Evolutionary conservation across 2,329 filamentous ascomycete species (phyloP).

Genomic region (Paecilomyces formosus): DNA sequence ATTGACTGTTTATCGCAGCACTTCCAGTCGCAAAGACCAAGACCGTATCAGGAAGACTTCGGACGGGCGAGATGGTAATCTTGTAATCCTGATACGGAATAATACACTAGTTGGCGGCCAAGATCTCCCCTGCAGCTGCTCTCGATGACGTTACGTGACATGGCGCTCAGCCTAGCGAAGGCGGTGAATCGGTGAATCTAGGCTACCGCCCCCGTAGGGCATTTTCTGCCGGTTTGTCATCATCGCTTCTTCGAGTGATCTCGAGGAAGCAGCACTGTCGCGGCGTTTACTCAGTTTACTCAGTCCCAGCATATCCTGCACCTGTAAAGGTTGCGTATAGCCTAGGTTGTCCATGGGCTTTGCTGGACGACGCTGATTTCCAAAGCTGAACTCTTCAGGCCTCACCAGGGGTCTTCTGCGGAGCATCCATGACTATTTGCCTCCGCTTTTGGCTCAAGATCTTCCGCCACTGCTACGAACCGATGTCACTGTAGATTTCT

Average conservation of each 20-base stretch:
- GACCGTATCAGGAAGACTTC: not conserved
- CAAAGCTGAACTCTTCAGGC: not conserved
- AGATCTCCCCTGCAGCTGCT: not conserved
- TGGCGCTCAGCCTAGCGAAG: not conserved
- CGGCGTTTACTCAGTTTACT: too few species aligned
- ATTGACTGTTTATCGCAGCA: not conserved
- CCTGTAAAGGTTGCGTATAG: not conserved
- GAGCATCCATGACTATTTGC: not conserved
- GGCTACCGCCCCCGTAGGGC: not conserved
- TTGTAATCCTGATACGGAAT: not conserved
- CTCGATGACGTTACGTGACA: not conserved
- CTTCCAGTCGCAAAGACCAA: not conserved
- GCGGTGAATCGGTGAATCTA: not conserved
- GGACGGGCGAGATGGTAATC: not conserved
- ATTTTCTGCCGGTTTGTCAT: constrained; percentile 1
- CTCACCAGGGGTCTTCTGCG: not conserved
- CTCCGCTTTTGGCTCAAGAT: not conserved
- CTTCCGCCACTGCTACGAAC: not conserved
- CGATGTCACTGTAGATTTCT: not conserved
- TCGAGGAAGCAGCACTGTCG: not conserved
- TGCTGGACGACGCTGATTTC: not conserved
- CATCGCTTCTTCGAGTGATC: not conserved
- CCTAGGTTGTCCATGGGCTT: not conserved
- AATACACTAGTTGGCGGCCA: not conserved
- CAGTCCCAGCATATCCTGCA: not conserved